Evolutionary conservation across 2,329 filamentous ascomycete species (phyloP).

Genomic region (Fonsecaea monophora): DNA sequence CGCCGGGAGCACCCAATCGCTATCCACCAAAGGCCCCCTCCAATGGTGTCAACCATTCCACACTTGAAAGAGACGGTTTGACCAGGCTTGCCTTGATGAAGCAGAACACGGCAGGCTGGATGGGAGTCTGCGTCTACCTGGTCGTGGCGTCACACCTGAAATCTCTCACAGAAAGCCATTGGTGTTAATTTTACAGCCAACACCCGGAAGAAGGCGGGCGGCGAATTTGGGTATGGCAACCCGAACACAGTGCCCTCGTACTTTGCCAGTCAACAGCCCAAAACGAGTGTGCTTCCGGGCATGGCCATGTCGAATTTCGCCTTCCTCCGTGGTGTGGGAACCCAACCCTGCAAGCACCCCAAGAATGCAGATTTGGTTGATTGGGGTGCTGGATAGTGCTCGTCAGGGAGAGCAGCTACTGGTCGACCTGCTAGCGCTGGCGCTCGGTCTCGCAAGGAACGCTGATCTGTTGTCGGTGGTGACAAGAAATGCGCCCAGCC

Average conservation of each 20-base stretch:
- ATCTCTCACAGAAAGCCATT: constrained; percentile 16
- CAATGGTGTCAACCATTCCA: constrained; percentile 10
- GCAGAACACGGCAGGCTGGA: constrained; percentile 25
- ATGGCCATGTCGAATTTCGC: constrained; percentile 28
- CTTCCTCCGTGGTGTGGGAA: constrained; percentile 5
- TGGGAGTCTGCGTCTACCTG: neutral
- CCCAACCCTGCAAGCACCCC: constrained; percentile 23
- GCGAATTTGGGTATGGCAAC: constrained; percentile 22
- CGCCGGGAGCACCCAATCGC: constrained; percentile 31
- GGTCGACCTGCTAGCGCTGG: constrained; percentile 33
- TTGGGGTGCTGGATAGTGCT: constrained; percentile 11
- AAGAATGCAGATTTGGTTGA: constrained; percentile 11
- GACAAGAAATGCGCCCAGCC: constrained; percentile 42
- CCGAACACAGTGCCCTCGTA: neutral
- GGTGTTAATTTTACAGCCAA: constrained; percentile 16
- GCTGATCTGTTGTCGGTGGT: constrained; percentile 37
- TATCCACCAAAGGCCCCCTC: constrained; percentile 11
- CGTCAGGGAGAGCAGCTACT: constrained; percentile 21
- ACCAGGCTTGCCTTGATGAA: constrained; percentile 9
- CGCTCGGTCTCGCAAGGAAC: constrained; percentile 38
- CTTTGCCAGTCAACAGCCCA: constrained; percentile 19
- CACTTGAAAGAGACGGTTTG: constrained; percentile 8
- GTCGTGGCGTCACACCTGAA: constrained; percentile 8
- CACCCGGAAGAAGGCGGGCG: constrained; percentile 10
- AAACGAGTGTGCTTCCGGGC: constrained; percentile 19